Evolutionary conservation across 2,329 filamentous ascomycete species (phyloP), one percentile per base, ranked within the genome.

Genomic region (Biscogniauxia sp.): DNA sequence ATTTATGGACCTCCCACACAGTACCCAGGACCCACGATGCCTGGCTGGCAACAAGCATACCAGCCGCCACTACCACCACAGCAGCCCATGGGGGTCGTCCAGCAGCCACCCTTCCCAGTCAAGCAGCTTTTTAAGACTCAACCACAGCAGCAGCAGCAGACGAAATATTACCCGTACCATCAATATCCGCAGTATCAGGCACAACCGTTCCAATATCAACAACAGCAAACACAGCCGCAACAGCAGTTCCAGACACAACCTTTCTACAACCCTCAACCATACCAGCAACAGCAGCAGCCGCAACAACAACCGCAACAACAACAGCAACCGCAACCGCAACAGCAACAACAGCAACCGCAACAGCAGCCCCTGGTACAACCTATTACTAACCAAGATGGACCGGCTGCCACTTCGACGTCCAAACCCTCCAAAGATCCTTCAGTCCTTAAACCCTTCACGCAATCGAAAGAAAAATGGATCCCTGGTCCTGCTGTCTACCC

Each of bases 401-500:
- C 2, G 23, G 5, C 23, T 5, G 23, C 23, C 2, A 2, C 5
- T 7, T 8, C 28, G 28, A 32, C 28, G 7, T 32, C 28, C 28
- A 32, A 32, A 9, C 4, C 9, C 25, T 3, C n/a, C 20, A 5
- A 15, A n/a, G 37, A 45, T 45, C 15, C 37, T 45, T n/a, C 13
- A 41, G 20, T 28, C 7, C 50, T 71, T 17, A 13, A 63, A 26
- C 71, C 70, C 0, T 61, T 66, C 19, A 57, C 26, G 3, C 63
- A 65, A 28, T 51, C 58, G 13, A 68, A 65, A 28, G 61, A 67
- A 7, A 62, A 59, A 25, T 73, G 68, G 54, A 63, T 70, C 2
- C 61, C 63, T 0, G 76, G 76, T 0, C 73, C 73, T 51, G 72
- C 73, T 8, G 28, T 70, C 9, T 78, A 73, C 61, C 70, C 70